phyloP scores from a whole-genome alignment of 352 stramenopile species.

The Phytophthora megakarya region DNA sequence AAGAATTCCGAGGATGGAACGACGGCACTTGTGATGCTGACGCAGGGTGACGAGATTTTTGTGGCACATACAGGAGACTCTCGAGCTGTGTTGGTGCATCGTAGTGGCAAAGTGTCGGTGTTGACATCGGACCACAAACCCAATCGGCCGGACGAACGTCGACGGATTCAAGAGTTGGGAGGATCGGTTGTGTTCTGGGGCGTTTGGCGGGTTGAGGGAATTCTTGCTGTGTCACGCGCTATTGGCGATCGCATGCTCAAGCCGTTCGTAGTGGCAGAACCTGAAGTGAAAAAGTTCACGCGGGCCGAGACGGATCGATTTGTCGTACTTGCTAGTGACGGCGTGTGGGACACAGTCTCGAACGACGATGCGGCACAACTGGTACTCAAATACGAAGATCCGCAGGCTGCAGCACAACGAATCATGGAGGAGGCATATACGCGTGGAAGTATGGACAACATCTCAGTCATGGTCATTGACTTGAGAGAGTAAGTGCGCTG shows the following conservation, averaged over 20 bases:
- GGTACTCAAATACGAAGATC: constrained; percentile 66
- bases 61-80: constrained; percentile 92
- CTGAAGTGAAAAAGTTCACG: constrained; percentile 80
- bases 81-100: constrained; percentile 87
- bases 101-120: constrained; percentile 67
- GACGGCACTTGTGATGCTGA: constrained; percentile 87
- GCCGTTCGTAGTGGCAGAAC: constrained; percentile 91
- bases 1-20: constrained; percentile 88
- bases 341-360: constrained; percentile 91
- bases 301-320: constrained; percentile 76
- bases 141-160: constrained; percentile 89
- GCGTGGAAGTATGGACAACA: constrained; percentile 90
- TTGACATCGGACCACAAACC: constrained; percentile 93
- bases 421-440: constrained; percentile 89
- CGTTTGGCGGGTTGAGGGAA: constrained; percentile 93
- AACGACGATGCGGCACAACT: constrained; percentile 88
- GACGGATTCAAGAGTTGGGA: constrained; percentile 87
- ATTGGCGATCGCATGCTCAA: constrained; percentile 94
- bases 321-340: constrained; percentile 90
- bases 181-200: constrained; percentile 92
- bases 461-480: constrained; percentile 92
- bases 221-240: constrained; percentile 91
- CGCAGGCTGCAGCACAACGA: constrained; percentile 69
- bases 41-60: constrained; percentile 75
- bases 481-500: constrained; percentile 63